phyloP scores from a whole-genome alignment of 108 stramenopile species.

The Fragilaria radians region DNA sequence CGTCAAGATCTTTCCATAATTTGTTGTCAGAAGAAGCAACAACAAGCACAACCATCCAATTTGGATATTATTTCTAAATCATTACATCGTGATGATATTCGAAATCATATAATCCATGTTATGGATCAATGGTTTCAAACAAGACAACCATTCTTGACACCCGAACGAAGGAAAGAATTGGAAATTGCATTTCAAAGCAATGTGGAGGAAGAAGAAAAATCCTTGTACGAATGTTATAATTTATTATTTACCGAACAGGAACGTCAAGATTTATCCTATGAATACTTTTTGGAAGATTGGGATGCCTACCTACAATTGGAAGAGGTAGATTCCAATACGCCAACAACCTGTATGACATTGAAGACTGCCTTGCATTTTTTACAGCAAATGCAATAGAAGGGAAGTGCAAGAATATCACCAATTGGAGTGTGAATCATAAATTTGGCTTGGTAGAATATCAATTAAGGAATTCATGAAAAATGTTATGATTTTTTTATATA shows the following conservation, averaged over 20 bases:
- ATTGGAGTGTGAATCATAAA: background rate
- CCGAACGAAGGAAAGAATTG: constrained; percentile 33
- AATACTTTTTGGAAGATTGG: constrained; percentile 80
- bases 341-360: constrained; percentile 27
- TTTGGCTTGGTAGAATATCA: background rate
- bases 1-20: constrained; percentile 1
- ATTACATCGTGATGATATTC: constrained; percentile 27
- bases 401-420: background rate
- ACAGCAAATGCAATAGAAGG: constrained; percentile 53
- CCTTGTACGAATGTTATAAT: constrained; percentile 25
- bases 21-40: no score
- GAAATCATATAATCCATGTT: constrained; percentile 42
- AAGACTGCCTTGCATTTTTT: constrained; percentile 42
- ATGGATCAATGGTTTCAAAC: constrained; percentile 64
- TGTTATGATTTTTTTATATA: background rate
- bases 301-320: constrained; percentile 51
- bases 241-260: constrained; percentile 68
- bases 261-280: constrained; percentile 65
- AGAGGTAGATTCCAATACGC: constrained; percentile 1
- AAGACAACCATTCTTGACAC: constrained; percentile 63
- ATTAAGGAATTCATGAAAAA: background rate
- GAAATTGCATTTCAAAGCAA: constrained; percentile 19
- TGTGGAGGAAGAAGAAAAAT: background rate
- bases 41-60: background rate
- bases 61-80: background rate